phyloP scores from a whole-genome alignment of 306 rosid genomes.

The Phaseolus lunatus region DNA sequence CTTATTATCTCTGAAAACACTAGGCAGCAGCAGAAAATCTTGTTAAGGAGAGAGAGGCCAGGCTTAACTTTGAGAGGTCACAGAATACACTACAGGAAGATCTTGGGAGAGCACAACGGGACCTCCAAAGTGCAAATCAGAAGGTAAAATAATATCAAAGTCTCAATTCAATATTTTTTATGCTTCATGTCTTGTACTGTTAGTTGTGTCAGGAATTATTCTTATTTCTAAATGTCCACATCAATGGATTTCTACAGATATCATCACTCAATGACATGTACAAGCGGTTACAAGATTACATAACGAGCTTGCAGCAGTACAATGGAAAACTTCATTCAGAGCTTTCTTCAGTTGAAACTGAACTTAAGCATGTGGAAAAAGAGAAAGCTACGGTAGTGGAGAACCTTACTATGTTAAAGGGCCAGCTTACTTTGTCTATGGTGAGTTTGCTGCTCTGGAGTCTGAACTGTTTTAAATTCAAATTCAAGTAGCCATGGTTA shows the following conservation, averaged over 20 bases:
- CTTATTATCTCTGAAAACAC: slow-evolving; percentile 35
- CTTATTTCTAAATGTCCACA: neutral
- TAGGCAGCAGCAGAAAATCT: slow-evolving; percentile 87
- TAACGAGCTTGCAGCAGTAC: slow-evolving; percentile 91
- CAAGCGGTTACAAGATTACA: slow-evolving; percentile 90
- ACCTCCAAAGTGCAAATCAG: slow-evolving; percentile 86
- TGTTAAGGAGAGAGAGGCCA: slow-evolving; percentile 74
- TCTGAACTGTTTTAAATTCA: slow-evolving; percentile 26
- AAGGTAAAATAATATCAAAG: slow-evolving; percentile 61
- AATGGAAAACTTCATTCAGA: slow-evolving; percentile 94
- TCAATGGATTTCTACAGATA: slow-evolving; percentile 65
- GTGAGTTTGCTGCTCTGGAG: slow-evolving; percentile 61
- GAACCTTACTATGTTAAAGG: slow-evolving; percentile 77
- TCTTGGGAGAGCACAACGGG: slow-evolving; percentile 84
- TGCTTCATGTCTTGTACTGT: neutral
- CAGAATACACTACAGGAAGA: slow-evolving; percentile 74
- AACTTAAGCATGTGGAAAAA: slow-evolving; percentile 86
- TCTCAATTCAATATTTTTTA: slow-evolving; percentile 1
- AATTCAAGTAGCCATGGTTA: neutral
- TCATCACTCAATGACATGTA: slow-evolving; percentile 94
- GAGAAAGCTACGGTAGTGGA: slow-evolving; percentile 81
- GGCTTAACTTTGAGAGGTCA: slow-evolving; percentile 80
- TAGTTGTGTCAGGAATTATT: slow-evolving; percentile 12
- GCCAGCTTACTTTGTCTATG: slow-evolving; percentile 78
- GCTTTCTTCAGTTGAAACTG: slow-evolving; percentile 87